Evolutionary conservation across 2,329 filamentous ascomycete species (phyloP).

Genomic region (Phaeosphaeriaceae sp.): DNA sequence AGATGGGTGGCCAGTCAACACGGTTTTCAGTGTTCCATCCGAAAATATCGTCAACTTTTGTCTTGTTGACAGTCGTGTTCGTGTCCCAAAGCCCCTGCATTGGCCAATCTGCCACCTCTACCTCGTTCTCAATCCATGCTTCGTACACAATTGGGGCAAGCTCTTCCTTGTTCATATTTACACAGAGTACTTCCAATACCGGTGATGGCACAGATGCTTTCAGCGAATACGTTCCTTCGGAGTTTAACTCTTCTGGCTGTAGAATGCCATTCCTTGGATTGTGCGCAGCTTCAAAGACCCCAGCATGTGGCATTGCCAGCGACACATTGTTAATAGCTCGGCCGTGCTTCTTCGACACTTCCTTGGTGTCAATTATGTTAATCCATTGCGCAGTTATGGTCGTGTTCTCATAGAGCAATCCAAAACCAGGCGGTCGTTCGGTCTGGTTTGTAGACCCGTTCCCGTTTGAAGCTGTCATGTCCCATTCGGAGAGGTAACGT

Average conservation of each 20-base stretch:
- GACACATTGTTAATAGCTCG: constrained; percentile 78
- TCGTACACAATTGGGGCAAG: constrained; percentile 70
- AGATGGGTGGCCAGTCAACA: constrained; percentile 52
- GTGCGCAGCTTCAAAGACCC: constrained; percentile 70
- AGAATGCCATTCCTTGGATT: constrained; percentile 69
- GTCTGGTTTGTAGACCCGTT: constrained; percentile 53
- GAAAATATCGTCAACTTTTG: constrained; percentile 74
- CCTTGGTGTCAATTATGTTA: constrained; percentile 62
- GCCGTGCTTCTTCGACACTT: constrained; percentile 56
- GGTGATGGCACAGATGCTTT: constrained; percentile 74
- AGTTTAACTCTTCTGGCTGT: constrained; percentile 67
- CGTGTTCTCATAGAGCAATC: constrained; percentile 74
- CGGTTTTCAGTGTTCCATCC: constrained; percentile 66
- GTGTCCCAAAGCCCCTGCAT: constrained; percentile 12
- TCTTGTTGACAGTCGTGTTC: constrained; percentile 37
- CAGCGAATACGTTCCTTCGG: constrained; percentile 73
- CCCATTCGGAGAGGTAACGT: constrained; percentile 66
- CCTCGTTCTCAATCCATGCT: constrained; percentile 59
- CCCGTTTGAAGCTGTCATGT: constrained; percentile 52
- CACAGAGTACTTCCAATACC: constrained; percentile 75
- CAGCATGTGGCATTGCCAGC: constrained; percentile 77
- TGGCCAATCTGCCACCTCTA: constrained; percentile 34
- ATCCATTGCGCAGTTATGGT: constrained; percentile 76
- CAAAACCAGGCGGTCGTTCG: constrained; percentile 65
- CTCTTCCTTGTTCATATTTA: constrained; percentile 66